Conservation (phyloP, 2,329 filamentous ascomycete genomes). For the Botrytis pseudocinerea region DNA sequence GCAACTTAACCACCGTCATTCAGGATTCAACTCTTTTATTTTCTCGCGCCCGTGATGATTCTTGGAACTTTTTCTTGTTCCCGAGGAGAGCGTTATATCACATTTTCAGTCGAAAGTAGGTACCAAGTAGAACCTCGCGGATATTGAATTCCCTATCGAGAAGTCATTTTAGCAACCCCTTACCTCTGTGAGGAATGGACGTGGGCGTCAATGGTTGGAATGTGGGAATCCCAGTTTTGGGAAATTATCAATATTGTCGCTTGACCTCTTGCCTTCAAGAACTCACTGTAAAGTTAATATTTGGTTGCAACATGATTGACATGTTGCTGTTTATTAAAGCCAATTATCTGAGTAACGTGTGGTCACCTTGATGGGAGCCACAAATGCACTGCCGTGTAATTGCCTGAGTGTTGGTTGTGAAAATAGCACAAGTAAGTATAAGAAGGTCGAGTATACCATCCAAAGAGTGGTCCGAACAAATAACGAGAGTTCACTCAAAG, state of each 20-base stretch:
- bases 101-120: background rate
- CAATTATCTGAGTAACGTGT: conserved; percentile 1
- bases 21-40: background rate
- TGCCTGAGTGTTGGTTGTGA: background rate
- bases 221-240: background rate
- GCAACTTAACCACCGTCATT: background rate
- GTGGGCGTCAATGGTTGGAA: background rate
- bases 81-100: background rate
- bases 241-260: background rate
- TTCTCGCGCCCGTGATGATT: conserved; percentile 1
- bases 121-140: background rate
- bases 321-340: background rate
- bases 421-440: background rate
- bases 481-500: background rate
- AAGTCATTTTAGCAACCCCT: conserved; percentile 1
- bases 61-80: background rate
- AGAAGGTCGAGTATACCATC: background rate
- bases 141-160: conserved; percentile 10
- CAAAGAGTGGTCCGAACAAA: background rate
- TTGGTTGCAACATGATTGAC: background rate
- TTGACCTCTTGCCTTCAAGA: conserved; percentile 4
- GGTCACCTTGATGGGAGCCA: background rate
- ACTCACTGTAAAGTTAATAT: background rate
- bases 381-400: background rate
- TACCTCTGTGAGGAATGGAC: background rate